Conservation (phyloP, 2,329 filamentous ascomycete species). For the Colletotrichum sp. region DNA sequence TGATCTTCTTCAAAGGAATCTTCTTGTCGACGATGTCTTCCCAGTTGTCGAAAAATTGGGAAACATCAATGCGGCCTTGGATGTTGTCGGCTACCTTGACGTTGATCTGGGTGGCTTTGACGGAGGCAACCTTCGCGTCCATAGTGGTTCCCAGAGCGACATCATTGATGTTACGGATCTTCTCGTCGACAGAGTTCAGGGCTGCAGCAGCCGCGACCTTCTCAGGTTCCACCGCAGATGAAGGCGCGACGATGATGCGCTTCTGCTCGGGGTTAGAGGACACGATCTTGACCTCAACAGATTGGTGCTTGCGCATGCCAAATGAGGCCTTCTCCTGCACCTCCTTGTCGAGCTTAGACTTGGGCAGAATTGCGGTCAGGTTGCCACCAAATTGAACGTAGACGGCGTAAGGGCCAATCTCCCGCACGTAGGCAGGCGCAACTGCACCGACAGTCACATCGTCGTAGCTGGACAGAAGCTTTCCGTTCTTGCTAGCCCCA, state of each 20-base stretch:
- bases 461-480: slow-evolving; percentile 73
- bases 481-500: slow-evolving; percentile 73
- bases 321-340: slow-evolving; percentile 73
- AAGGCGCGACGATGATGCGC: slow-evolving; percentile 66
- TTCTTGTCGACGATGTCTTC: slow-evolving; percentile 86
- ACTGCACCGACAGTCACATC: slow-evolving; percentile 72
- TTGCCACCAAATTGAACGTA: slow-evolving; percentile 89
- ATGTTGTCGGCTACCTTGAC: slow-evolving; percentile 86
- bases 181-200: slow-evolving; percentile 64
- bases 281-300: slow-evolving; percentile 73
- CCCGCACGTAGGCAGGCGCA: slow-evolving; percentile 82
- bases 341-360: slow-evolving; percentile 76
- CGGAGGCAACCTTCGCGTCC: slow-evolving; percentile 79
- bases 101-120: slow-evolving; percentile 93
- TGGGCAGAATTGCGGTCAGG: slow-evolving; percentile 80
- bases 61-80: slow-evolving; percentile 91
- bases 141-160: slow-evolving; percentile 74
- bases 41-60: slow-evolving; percentile 88
- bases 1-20: slow-evolving; percentile 77
- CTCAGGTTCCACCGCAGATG: slow-evolving; percentile 47
- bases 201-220: slow-evolving; percentile 30
- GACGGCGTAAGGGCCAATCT: slow-evolving; percentile 79
- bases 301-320: slow-evolving; percentile 78
- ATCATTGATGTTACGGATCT: slow-evolving; percentile 70
- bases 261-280: slow-evolving; percentile 73